phyloP scores from a whole-genome alignment of 495 filamentous ascomycete genomes.

The Trichoderma virens region DNA sequence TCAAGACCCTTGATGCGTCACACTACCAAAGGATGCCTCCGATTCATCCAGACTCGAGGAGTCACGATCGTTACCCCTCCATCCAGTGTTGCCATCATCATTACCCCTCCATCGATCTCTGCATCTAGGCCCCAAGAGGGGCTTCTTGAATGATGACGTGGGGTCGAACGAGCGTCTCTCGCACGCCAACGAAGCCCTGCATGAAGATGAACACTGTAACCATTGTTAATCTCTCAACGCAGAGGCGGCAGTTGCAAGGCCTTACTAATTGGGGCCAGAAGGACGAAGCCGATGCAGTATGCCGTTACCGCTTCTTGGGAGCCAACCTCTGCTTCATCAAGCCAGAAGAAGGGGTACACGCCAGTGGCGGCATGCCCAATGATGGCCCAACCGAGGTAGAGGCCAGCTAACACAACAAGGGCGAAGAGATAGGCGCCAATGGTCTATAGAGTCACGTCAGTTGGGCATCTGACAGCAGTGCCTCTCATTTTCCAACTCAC shows the following conservation, averaged over 20 bases:
- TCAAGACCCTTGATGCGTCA: constrained; percentile 3
- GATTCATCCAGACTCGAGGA: not conserved
- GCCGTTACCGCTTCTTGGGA: constrained; percentile 28
- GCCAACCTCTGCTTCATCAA: constrained; percentile 31
- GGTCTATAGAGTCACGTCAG: constrained; percentile 23
- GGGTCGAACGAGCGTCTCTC: constrained; percentile 21
- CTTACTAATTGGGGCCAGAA: constrained; percentile 29
- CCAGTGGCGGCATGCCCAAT: constrained; percentile 40
- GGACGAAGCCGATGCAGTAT: constrained; percentile 28
- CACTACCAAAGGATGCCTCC: not conserved
- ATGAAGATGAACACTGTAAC: constrained; percentile 32
- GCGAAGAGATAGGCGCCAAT: constrained; percentile 28
- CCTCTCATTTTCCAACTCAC: constrained; percentile 22
- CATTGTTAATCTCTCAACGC: constrained; percentile 15
- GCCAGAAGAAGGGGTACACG: constrained; percentile 40
- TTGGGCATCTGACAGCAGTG: not conserved
- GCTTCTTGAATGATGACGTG: constrained; percentile 20
- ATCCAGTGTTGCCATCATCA: not conserved
- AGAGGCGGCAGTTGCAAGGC: not conserved
- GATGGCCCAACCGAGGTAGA: constrained; percentile 41
- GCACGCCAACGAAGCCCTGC: constrained; percentile 37
- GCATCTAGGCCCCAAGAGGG: constrained; percentile 8
- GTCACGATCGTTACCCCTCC: not conserved
- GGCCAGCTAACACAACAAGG: constrained; percentile 27
- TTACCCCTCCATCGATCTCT: not conserved